These are phyloP conservation scores for Malus sylvestris DNA, from an alignment of 306 rosid species.

Conservation along the genomic window DNA sequence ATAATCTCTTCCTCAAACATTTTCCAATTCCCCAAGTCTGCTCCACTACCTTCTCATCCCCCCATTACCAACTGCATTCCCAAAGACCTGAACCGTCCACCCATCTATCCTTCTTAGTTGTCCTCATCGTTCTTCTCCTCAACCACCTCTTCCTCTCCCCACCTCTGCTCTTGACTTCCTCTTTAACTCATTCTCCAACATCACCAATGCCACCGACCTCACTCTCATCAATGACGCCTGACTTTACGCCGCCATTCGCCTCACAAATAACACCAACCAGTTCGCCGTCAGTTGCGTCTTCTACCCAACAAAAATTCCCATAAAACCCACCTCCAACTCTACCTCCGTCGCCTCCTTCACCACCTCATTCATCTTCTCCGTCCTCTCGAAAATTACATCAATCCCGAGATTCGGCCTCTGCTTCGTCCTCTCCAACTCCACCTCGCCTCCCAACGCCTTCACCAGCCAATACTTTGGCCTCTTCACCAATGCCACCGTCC, in stretches of 20 bases:
- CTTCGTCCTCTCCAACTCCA: conserved; percentile 55
- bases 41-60: too few relatives aligned
- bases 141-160: conserved; percentile 8
- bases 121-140: conserved; percentile 6
- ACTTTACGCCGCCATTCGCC: conserved; percentile 48
- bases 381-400: conserved; percentile 42
- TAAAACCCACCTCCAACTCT: conserved; percentile 23
- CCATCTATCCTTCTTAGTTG: background rate
- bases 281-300: conserved; percentile 55
- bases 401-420: conserved; percentile 81
- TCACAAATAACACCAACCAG: conserved; percentile 63
- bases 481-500: conserved; percentile 44
- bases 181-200: conserved; percentile 49
- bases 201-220: conserved; percentile 39
- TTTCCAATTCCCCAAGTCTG: too few relatives aligned
- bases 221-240: conserved; percentile 56
- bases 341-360: conserved; percentile 49
- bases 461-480: conserved; percentile 81
- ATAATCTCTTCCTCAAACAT: too few relatives aligned
- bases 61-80: too few relatives aligned
- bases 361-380: conserved; percentile 79
- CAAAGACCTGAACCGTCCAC: too few relatives aligned
- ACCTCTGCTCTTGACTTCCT: conserved; percentile 38
- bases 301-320: conserved; percentile 30
- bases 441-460: conserved; percentile 56